Base-by-base conservation (phyloP, 768 basidiomycete species). In the Kwoniella heveanensis region DNA sequence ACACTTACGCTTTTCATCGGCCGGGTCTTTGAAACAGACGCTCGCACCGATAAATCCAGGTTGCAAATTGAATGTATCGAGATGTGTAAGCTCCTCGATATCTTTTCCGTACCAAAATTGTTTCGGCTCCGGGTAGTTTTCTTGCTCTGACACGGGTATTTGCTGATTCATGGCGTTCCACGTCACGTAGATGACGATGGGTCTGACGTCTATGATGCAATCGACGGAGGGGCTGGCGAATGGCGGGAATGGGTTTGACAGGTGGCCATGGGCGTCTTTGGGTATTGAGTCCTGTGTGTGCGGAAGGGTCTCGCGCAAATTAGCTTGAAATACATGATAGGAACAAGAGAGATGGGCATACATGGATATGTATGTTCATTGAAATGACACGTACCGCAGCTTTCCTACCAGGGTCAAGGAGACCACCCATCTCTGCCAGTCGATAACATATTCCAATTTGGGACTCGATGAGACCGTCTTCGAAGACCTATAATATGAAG, bases 161-260 rank as follows among this genome's bases (percentile, higher is more conserved):
- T 85, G 84, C 82, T 95, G 92, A 66, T 91, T 92, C 57, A 95
- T 81, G 21, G 91, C 92, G 4, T 92, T 83, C 92, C 92, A 95
- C 52, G 87, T 85, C 50, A 95, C 82, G 15, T 89, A 90, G 65
- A 92, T 85, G 44, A 89, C 88, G 17, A 86, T 89, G 62, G 90
- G 91, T 65, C 85, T 86, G 26, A 92, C 84, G 24, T 85, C 84
- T 36, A 92, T 82, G 27, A 92, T 88, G 15, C 47, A 36, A 36
- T 68, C 67, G 9, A 48, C 53, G 6, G 47, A 21, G 15, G 67
- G 62, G 6, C 64, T 54, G 25, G 67, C 62, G 25, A 46, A 36
- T 5, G 52, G 49, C n/a, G 66, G 66, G 12, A 63, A 53, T 1
- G 29, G 36, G 27, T 59, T 50, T 6, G 29, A 36, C 15, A 59